Percentiles rank a stretch among this genome's conserved stretches.
Conservation (phyloP, 176 grass and related monocot genomes). For the Juncus inflexus region DNA sequence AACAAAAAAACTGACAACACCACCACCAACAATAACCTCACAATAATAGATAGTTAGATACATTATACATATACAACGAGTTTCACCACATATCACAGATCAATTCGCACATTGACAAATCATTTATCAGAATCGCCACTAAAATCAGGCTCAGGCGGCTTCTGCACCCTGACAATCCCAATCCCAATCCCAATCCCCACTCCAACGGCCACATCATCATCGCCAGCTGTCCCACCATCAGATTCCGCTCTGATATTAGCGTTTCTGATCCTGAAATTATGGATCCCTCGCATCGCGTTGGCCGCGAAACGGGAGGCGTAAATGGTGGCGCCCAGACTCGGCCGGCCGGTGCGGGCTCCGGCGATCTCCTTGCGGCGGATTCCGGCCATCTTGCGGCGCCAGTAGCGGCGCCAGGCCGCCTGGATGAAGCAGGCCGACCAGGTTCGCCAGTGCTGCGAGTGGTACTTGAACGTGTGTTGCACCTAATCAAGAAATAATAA, state of each 20-base stretch:
- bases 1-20: conserved; percentile 21
- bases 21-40: neutral
- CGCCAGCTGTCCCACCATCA: no score
- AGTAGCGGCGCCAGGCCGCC: conserved; percentile 73
- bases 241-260: neutral
- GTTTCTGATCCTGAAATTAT: conserved; percentile 56
- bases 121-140: conserved; percentile 31
- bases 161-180: conserved; percentile 57
- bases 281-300: conserved; percentile 67
- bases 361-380: conserved; percentile 44
- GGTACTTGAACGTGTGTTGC: conserved; percentile 84
- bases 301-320: conserved; percentile 78
- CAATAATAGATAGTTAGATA: conserved; percentile 27
- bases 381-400: conserved; percentile 59
- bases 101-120: neutral
- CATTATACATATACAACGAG: conserved; percentile 41
- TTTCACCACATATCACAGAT: neutral
- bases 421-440: conserved; percentile 89
- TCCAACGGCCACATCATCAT: neutral
- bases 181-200: conserved; percentile 2
- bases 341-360: conserved; percentile 30
- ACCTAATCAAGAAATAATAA: conserved; percentile 23
- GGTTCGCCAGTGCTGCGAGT: conserved; percentile 85
- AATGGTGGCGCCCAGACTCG: conserved; percentile 76
- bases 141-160: conserved; percentile 85